Evolutionary conservation across 148 eudicot species (phyloP), one percentile per base, ranked within the genome.

Genomic region (Spergularia bocconei): DNA sequence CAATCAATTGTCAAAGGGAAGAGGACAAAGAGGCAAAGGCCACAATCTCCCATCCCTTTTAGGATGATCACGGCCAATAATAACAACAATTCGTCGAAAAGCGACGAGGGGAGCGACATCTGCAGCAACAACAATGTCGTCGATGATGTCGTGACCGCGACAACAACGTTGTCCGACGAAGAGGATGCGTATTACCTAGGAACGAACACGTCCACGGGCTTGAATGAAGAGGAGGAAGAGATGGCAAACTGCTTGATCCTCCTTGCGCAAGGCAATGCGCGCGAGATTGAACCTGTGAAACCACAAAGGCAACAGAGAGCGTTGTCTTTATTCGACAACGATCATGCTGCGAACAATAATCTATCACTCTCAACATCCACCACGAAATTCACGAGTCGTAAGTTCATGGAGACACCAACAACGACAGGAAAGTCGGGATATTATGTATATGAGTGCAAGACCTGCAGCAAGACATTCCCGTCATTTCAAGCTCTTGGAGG

Each of bases 401-500:
- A 84, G 68, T 81, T 75, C 75, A 75, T 78, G 80, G 85, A 83
- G 23, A 57, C 67, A 1, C 71, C 79, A 0, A 68, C 81, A 6
- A 67, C 77, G 0, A 19, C 75, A 2, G 78, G 81, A 3, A 78
- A 78, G 38, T 73, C 79, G 1, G 80, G 78, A 0, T 73, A 79
- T 55, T 77, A 85, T 50, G 88, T 88, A 1, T 92, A 86, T 44
- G 88, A 85, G 71, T 91, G 97, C 79, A 91, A 89, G 67, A 91
- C 97, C 0, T 91, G 97, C 63, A 76, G 85, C 84, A 83, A 88
- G 52, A 84, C 86, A 15, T 92, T 92, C 72, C 82, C 92, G 2
- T 90, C 94, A 0, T 92, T 92, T 39, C 97, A 92, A 66, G 97
- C 97, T 0, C 77, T 92, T 10, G 97, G 97, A 0, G 97, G 97